Conservation (phyloP, 495 filamentous ascomycete species). For the Rhypophila decipiens region DNA sequence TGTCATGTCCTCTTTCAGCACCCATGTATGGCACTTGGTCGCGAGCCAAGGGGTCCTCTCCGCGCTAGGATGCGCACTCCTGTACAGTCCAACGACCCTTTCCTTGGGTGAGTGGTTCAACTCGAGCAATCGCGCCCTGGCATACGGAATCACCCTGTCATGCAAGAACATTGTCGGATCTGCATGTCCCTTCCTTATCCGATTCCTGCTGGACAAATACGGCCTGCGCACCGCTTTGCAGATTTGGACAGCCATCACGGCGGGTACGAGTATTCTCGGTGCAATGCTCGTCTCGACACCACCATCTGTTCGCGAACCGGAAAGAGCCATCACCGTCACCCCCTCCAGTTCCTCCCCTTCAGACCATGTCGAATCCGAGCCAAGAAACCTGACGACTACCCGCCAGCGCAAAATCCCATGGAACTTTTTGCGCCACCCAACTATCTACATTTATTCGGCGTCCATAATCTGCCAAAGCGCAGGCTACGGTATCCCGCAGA, state of each 20-base stretch:
- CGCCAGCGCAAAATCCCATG: neutral
- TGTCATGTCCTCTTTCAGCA: conserved; percentile 1
- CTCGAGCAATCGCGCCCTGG: neutral
- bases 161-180: conserved; percentile 6
- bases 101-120: conserved; percentile 4
- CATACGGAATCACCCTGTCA: neutral
- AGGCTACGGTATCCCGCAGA: conserved; percentile 3
- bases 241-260: neutral
- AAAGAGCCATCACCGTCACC: neutral
- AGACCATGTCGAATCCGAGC: neutral
- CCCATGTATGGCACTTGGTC: conserved; percentile 3
- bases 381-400: no score
- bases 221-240: neutral
- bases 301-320: no score
- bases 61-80: conserved; percentile 3
- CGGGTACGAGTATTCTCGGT: neutral
- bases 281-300: neutral
- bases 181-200: conserved; percentile 1
- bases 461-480: conserved; percentile 2
- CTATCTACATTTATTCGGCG: neutral
- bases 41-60: conserved; percentile 3
- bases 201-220: neutral
- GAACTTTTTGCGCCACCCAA: conserved; percentile 1
- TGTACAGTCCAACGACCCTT: conserved; percentile 3
- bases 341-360: neutral